phyloP scores from a whole-genome alignment of 306 rosid genomes.

The Cicer yamashitae region DNA sequence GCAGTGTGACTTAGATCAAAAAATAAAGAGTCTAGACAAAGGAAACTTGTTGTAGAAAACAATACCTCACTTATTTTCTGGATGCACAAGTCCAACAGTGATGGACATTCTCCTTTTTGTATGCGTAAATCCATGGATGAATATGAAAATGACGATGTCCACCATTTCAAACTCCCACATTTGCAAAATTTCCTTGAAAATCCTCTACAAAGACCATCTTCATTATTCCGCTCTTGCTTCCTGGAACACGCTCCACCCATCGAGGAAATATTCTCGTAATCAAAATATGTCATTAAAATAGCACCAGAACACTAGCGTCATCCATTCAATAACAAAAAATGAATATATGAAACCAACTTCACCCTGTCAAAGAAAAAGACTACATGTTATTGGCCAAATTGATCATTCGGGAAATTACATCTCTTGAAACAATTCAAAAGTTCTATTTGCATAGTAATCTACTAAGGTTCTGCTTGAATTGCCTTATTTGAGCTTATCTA shows the following conservation, averaged over 20 bases:
- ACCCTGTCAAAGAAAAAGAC: slow-evolving; percentile 45
- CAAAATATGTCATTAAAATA: slow-evolving; percentile 52
- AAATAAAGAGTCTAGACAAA: slow-evolving; percentile 14
- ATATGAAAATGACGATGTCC: slow-evolving; percentile 71
- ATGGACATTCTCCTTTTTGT: slow-evolving; percentile 63
- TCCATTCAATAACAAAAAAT: slow-evolving; percentile 55
- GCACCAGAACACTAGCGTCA: slow-evolving; percentile 48
- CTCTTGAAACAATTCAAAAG: slow-evolving; percentile 14
- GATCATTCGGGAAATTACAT: slow-evolving; percentile 29
- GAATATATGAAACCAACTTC: slow-evolving; percentile 49
- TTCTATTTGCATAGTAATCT: background rate
- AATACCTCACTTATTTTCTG: slow-evolving; percentile 69
- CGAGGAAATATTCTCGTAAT: slow-evolving; percentile 46
- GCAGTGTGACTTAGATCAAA: slow-evolving; percentile 40
- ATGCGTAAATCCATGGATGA: slow-evolving; percentile 57
- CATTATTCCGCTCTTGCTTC: slow-evolving; percentile 72
- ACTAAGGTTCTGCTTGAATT: background rate
- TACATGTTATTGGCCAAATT: slow-evolving; percentile 43
- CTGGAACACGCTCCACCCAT: slow-evolving; percentile 99
- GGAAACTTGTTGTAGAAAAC: slow-evolving; percentile 5
- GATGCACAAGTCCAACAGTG: slow-evolving; percentile 77
- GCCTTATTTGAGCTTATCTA: no score
- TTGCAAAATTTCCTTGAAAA: slow-evolving; percentile 65
- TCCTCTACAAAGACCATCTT: slow-evolving; percentile 56
- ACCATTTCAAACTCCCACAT: slow-evolving; percentile 92